These are phyloP conservation scores for Chrysoporthe puriensis DNA, from an alignment of 2,329 filamentous ascomycete species.

Conservation along the genomic window DNA sequence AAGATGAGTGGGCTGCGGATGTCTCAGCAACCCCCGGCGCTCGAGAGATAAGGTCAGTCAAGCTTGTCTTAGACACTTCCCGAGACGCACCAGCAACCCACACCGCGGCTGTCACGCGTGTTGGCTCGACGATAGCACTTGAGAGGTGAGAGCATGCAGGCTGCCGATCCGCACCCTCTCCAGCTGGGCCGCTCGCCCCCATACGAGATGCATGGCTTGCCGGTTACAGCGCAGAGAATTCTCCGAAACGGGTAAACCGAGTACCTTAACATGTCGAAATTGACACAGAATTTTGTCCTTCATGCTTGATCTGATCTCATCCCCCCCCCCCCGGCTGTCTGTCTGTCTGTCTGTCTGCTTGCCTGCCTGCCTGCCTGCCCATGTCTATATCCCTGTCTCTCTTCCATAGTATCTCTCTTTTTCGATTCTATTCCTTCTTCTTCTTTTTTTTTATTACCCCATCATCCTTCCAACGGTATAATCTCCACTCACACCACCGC, in stretches of 20 bases:
- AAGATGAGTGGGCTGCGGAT: constrained; percentile 12
- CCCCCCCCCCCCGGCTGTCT: no score
- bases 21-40: neutral
- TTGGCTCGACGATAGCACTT: constrained; percentile 1
- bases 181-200: neutral
- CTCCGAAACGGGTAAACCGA: constrained; percentile 3
- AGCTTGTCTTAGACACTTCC: constrained; percentile 1
- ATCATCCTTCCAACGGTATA: neutral
- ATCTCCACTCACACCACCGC: constrained; percentile 3
- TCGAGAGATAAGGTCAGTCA: constrained; percentile 2
- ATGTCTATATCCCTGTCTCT: no score
- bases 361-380: no score
- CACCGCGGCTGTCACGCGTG: neutral
- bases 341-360: no score
- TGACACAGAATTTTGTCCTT: neutral
- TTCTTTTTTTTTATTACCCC: neutral
- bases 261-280: neutral
- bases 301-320: no score
- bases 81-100: neutral
- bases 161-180: constrained; percentile 1
- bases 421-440: neutral
- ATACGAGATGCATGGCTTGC: neutral
- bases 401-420: neutral
- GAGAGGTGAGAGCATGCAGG: neutral
- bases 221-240: neutral